These are phyloP conservation scores for Mycena sanguinolenta DNA, from an alignment of 768 basidiomycete species.

Conservation along the genomic window DNA sequence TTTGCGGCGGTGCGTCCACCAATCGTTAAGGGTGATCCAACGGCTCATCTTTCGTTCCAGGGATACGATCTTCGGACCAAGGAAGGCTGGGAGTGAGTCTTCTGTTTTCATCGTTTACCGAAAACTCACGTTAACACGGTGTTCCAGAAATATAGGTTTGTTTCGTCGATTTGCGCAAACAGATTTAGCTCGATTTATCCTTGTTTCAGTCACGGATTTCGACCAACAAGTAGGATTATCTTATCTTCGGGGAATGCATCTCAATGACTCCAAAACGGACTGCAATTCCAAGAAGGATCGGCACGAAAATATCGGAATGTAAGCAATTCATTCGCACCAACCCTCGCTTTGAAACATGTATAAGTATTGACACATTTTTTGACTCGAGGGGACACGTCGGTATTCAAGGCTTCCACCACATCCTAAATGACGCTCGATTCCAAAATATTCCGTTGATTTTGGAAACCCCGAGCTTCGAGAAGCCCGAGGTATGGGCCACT, in stretches of 20 bases:
- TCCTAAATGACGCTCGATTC: conserved; percentile 77
- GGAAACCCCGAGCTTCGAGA: conserved; percentile 83
- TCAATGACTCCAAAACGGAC: conserved; percentile 85
- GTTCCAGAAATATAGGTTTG: conserved; percentile 28
- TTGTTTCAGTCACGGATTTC: conserved; percentile 70
- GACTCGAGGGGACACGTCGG: conserved; percentile 73
- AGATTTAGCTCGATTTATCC: not conserved
- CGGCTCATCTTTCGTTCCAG: conserved; percentile 47
- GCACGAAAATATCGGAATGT: conserved; percentile 90
- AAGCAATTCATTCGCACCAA: conserved; percentile 43
- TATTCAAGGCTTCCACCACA: conserved; percentile 70
- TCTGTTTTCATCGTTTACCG: conserved; percentile 3
- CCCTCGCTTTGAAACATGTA: not conserved
- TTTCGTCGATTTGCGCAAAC: not conserved
- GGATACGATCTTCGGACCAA: conserved; percentile 86
- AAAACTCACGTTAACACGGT: conserved; percentile 42
- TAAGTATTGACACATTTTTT: not conserved
- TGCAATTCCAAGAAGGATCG: conserved; percentile 78
- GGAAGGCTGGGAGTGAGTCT: conserved; percentile 77
- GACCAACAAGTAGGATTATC: conserved; percentile 75
- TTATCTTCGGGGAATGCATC: conserved; percentile 86
- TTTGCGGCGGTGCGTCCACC: conserved; percentile 75
- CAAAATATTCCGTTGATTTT: conserved; percentile 83
- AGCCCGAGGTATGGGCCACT: conserved; percentile 75
- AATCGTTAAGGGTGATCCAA: too few relatives aligned